Conservation (phyloP, 805 yeast genomes). For the Pichia manshurica region DNA sequence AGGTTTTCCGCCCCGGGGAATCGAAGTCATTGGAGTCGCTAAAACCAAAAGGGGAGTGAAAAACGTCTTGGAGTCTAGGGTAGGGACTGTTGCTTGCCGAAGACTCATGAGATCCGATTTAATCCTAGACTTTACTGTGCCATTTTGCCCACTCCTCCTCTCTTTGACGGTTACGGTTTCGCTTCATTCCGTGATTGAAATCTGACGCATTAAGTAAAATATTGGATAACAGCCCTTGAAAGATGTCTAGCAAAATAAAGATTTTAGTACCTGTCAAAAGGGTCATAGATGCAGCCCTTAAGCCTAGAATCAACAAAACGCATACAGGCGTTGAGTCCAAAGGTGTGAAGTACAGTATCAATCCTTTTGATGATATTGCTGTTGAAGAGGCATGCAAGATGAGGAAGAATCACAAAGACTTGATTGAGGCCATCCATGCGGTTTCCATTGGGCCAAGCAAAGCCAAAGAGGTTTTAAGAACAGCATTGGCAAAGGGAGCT, state of each 20-base stretch:
- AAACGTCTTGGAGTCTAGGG: too few relatives aligned
- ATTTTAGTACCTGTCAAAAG: constrained; percentile 93
- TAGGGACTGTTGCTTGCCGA: too few relatives aligned
- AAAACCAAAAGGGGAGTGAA: too few relatives aligned
- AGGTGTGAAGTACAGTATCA: constrained; percentile 88
- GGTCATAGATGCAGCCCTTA: constrained; percentile 88
- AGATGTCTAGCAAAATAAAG: constrained; percentile 45
- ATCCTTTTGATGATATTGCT: constrained; percentile 98
- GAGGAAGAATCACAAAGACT: constrained; percentile 54
- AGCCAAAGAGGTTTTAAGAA: constrained; percentile 81
- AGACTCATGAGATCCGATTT: too few relatives aligned
- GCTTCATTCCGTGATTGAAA: too few relatives aligned
- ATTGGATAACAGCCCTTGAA: too few relatives aligned
- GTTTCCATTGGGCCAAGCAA: constrained; percentile 86
- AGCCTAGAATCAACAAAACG: constrained; percentile 86
- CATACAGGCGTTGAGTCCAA: constrained; percentile 79
- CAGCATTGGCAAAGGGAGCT: constrained; percentile 92
- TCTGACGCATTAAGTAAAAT: too few relatives aligned
- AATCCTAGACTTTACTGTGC: too few relatives aligned
- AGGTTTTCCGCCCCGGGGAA: too few relatives aligned
- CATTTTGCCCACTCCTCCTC: too few relatives aligned
- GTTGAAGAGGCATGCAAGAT: constrained; percentile 87
- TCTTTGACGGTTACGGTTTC: too few relatives aligned
- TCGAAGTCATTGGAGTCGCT: too few relatives aligned
- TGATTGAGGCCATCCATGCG: constrained; percentile 80